Evolutionary conservation across 768 basidiomycete species (phyloP), one percentile per base, ranked within the genome.

Genomic region (Boletellus emodensis): DNA sequence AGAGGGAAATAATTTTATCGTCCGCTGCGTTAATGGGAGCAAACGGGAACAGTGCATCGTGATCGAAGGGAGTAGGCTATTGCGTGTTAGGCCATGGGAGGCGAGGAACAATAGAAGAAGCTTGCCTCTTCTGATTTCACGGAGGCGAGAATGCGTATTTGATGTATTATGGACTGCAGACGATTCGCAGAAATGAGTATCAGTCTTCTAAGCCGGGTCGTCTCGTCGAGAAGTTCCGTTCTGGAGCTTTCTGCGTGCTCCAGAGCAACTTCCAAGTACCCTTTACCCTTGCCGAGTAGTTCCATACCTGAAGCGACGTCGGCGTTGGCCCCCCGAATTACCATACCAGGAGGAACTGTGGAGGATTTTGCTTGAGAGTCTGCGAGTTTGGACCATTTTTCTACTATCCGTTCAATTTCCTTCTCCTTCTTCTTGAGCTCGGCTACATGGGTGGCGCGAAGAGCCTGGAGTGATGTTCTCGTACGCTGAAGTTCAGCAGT

Each of bases 351-450:
- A 5, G 76, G 67, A 1, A 72, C 61, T 0, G 68, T 56, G 12
- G 72, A 71, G 6, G 84, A 68, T 64, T 84, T 87, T 0, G 77
- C 64, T 65, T 92, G 90, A 10, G 75, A 64, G 49, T 90, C 89
- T 6, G 79, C 70, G 15, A 92, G 64, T 61, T 83, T 90, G 26
- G 74, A 71, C 87, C 87, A 90, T 55, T 81, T 82, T 43, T 92
- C 90, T 24, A 79, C 56, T 62, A 86, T 82, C 15, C 82, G 77
- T 58, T 92, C 90, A 15, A 84, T 68, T 36, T 93, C 90, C 56
- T 84, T 85, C 57, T 94, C 90, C 60, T 80, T 81, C 73, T 86
- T 87, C 76, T 85, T 90, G 32, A 90, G 63, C 62, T 93, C 91
- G 33, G 75, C 74, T 49, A 80, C 76, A 54, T 90, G 81, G 0